These are phyloP conservation scores for Tolypocladium ovalisporum DNA, from an alignment of 2,329 filamentous ascomycete species.

Conservation along the genomic window DNA sequence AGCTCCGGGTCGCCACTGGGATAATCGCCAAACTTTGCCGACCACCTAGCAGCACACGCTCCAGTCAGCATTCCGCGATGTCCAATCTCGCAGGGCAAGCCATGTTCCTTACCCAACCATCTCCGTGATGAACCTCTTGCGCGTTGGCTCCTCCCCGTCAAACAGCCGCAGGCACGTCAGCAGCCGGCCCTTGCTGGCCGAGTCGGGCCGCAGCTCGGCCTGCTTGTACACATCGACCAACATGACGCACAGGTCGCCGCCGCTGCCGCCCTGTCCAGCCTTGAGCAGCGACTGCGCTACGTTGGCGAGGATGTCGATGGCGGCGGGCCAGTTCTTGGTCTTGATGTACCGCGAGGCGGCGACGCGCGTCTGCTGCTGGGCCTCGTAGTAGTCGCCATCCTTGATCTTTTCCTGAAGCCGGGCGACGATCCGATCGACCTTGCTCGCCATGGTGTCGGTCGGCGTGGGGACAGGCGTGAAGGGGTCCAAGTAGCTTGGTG, in stretches of 20 bases:
- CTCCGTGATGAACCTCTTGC: slow-evolving; percentile 85
- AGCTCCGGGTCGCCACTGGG: slow-evolving; percentile 89
- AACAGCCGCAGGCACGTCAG: slow-evolving; percentile 75
- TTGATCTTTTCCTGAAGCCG: slow-evolving; percentile 76
- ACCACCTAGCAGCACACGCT: slow-evolving; percentile 47
- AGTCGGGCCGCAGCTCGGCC: slow-evolving; percentile 67
- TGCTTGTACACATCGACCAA: slow-evolving; percentile 87
- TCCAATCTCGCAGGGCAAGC: not conserved
- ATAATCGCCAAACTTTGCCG: slow-evolving; percentile 71
- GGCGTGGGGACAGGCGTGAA: not conserved
- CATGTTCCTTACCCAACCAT: slow-evolving; percentile 54
- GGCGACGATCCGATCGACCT: slow-evolving; percentile 40
- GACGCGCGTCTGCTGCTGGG: slow-evolving; percentile 94
- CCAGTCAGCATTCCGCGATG: slow-evolving; percentile 4
- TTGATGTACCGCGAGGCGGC: slow-evolving; percentile 93
- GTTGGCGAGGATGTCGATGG: slow-evolving; percentile 74
- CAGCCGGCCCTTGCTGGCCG: slow-evolving; percentile 62
- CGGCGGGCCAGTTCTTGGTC: slow-evolving; percentile 69
- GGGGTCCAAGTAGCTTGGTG: not conserved
- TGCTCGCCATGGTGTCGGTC: slow-evolving; percentile 22
- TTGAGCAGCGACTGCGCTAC: slow-evolving; percentile 80
- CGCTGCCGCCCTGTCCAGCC: slow-evolving; percentile 87
- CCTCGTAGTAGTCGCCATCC: slow-evolving; percentile 93
- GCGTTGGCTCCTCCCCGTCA: slow-evolving; percentile 70
- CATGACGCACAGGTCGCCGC: slow-evolving; percentile 79